A percentile compares a stretch with the other conserved stretches of the same genome.
Evolutionary conservation across 805 yeast species (phyloP).

Genomic region (Teunomyces funiuensis): DNA sequence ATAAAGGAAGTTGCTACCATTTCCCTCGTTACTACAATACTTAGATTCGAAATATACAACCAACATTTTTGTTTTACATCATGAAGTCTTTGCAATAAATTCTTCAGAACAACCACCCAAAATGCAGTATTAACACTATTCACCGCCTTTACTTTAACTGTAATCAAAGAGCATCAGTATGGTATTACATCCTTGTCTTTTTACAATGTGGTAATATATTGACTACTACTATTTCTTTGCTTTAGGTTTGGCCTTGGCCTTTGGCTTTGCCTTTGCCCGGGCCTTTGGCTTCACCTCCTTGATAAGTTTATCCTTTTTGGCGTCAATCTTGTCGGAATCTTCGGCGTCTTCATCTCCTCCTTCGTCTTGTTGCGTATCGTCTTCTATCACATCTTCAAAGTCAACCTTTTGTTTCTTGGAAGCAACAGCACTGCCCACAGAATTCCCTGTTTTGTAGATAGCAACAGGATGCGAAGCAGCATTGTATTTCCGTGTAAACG

Average conservation of each 20-base stretch:
- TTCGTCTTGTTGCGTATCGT: conserved; percentile 29
- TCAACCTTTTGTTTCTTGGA: conserved; percentile 50
- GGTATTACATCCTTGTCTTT: too few relatives aligned
- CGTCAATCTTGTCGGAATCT: conserved; percentile 46
- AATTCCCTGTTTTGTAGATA: conserved; percentile 69
- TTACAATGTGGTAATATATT: too few relatives aligned
- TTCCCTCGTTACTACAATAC: too few relatives aligned
- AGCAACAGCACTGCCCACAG: conserved; percentile 34
- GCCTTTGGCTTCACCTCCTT: conserved; percentile 33
- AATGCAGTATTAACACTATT: too few relatives aligned
- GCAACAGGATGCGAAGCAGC: conserved; percentile 77
- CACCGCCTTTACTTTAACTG: too few relatives aligned
- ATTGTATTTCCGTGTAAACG: conserved; percentile 86
- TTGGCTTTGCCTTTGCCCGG: conserved; percentile 20
- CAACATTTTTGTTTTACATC: too few relatives aligned
- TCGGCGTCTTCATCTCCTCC: conserved; percentile 45
- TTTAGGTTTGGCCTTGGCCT: conserved; percentile 26
- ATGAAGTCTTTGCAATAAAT: too few relatives aligned
- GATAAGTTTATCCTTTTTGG: conserved; percentile 63
- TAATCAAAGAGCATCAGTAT: too few relatives aligned
- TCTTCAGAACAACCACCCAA: too few relatives aligned
- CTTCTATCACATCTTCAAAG: conserved; percentile 69
- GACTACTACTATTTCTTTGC: conserved; percentile 8
- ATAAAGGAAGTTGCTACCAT: too few relatives aligned
- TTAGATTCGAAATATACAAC: too few relatives aligned